These are phyloP conservation scores for Vicia sativa DNA, from an alignment of 306 rosid species.

Conservation along the genomic window DNA sequence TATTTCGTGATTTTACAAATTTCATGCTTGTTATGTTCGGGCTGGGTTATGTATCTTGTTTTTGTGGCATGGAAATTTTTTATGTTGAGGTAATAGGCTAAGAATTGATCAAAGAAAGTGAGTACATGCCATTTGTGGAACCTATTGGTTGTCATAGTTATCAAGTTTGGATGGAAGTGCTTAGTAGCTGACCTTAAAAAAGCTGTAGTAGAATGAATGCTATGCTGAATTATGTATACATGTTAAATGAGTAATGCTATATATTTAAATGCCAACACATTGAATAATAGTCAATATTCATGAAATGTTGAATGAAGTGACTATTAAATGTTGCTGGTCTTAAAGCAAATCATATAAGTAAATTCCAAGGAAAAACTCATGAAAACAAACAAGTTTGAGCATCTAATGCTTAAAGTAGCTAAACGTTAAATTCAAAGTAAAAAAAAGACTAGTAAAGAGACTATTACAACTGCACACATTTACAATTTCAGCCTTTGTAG, in stretches of 20 bases:
- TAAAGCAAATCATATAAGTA: background rate
- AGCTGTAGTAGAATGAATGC: background rate
- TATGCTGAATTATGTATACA: background rate
- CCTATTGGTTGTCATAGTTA: background rate
- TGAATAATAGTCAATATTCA: background rate
- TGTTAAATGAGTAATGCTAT: background rate
- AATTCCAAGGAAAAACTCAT: background rate
- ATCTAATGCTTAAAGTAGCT: background rate
- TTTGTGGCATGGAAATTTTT: background rate
- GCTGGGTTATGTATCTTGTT: slow-evolving; percentile 1
- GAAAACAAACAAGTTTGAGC: background rate
- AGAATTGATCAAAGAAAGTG: slow-evolving; percentile 15
- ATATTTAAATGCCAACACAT: background rate
- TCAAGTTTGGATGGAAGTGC: background rate
- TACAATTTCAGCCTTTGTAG: background rate
- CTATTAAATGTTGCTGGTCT: background rate
- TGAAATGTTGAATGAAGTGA: background rate
- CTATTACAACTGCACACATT: background rate
- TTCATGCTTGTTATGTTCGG: slow-evolving; percentile 1
- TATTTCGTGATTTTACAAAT: background rate
- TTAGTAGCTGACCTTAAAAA: background rate
- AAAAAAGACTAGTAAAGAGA: background rate
- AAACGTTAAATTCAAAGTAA: background rate
- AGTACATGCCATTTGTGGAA: slow-evolving; percentile 10
- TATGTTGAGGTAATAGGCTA: slow-evolving; percentile 5